Conservation (phyloP, 345 rosid species). For the Streptanthus diversifolius region DNA sequence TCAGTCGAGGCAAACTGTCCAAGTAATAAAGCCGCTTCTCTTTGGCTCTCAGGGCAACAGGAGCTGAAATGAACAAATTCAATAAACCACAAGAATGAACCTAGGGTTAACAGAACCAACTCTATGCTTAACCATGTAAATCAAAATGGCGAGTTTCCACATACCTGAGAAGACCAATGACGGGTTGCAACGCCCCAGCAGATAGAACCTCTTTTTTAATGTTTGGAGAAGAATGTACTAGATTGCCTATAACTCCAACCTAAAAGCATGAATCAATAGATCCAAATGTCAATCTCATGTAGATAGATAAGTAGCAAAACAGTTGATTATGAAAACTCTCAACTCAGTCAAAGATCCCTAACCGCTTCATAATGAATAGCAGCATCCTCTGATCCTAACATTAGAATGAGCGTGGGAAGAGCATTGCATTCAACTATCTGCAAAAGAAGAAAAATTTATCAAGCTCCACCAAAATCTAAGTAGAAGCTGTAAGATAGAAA, state of each 20-base stretch:
- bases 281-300: neutral
- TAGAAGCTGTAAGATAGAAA: slow-evolving; percentile 16
- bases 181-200: slow-evolving; percentile 97
- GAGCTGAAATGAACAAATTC: slow-evolving; percentile 51
- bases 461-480: slow-evolving; percentile 5
- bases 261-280: slow-evolving; percentile 29
- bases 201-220: slow-evolving; percentile 92
- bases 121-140: neutral
- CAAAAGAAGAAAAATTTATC: slow-evolving; percentile 16
- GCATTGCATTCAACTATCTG: slow-evolving; percentile 96
- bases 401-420: slow-evolving; percentile 87
- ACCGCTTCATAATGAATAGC: slow-evolving; percentile 99
- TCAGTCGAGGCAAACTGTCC: slow-evolving; percentile 99
- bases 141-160: slow-evolving; percentile 7
- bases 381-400: slow-evolving; percentile 96
- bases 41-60: slow-evolving; percentile 95
- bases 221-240: slow-evolving; percentile 94
- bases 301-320: slow-evolving; percentile 1
- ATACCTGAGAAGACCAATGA: slow-evolving; percentile 84
- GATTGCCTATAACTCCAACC: slow-evolving; percentile 95
- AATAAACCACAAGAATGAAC: slow-evolving; percentile 5
- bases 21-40: slow-evolving; percentile 97
- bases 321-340: neutral
- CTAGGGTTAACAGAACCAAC: neutral
- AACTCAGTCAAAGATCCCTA: slow-evolving; percentile 23